Percentiles rank a stretch among this genome's conserved stretches.
Evolutionary conservation across 768 basidiomycete genomes (phyloP).

Genomic region (Cytidiella melzeri): DNA sequence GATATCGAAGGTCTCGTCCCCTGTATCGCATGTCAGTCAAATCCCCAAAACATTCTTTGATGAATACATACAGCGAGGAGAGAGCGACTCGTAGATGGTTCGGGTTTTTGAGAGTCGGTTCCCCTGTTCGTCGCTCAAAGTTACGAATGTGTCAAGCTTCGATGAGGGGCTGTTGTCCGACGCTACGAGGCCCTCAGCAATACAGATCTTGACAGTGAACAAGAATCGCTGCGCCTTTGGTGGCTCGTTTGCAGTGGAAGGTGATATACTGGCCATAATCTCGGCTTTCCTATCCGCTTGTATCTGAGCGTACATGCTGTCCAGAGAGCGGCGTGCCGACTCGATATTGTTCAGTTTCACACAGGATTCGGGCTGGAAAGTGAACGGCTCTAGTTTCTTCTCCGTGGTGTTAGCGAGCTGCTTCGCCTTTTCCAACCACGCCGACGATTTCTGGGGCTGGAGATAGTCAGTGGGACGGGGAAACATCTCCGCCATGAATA

Average conservation of each 20-base stretch:
- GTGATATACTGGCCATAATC: constrained; percentile 40
- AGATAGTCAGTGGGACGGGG: constrained; percentile 73
- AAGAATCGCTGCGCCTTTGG: constrained; percentile 65
- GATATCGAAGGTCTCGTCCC: constrained; percentile 97
- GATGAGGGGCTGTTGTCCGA: constrained; percentile 71
- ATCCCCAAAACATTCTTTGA: constrained; percentile 1
- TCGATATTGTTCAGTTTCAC: constrained; percentile 98
- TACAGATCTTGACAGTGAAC: constrained; percentile 90
- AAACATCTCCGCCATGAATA: constrained; percentile 96
- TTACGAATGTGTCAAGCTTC: constrained; percentile 88
- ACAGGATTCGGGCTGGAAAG: constrained; percentile 89
- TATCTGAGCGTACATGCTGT: constrained; percentile 91
- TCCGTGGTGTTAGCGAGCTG: constrained; percentile 72
- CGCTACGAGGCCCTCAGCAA: constrained; percentile 84
- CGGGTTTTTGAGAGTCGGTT: constrained; percentile 89
- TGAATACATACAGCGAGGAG: constrained; percentile 74
- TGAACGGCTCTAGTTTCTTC: constrained; percentile 92
- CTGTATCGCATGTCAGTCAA: constrained; percentile 34
- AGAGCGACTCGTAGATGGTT: constrained; percentile 86
- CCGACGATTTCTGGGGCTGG: constrained; percentile 80
- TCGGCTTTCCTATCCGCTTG: constrained; percentile 82
- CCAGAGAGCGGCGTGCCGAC: constrained; percentile 82
- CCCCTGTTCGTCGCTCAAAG: constrained; percentile 88
- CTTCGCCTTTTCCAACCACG: constrained; percentile 83
- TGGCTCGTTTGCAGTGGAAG: constrained; percentile 46